Evolutionary conservation across 2,329 filamentous ascomycete species (phyloP), one percentile per base, ranked within the genome.

Genomic region (Bipolaris sorokiniana): DNA sequence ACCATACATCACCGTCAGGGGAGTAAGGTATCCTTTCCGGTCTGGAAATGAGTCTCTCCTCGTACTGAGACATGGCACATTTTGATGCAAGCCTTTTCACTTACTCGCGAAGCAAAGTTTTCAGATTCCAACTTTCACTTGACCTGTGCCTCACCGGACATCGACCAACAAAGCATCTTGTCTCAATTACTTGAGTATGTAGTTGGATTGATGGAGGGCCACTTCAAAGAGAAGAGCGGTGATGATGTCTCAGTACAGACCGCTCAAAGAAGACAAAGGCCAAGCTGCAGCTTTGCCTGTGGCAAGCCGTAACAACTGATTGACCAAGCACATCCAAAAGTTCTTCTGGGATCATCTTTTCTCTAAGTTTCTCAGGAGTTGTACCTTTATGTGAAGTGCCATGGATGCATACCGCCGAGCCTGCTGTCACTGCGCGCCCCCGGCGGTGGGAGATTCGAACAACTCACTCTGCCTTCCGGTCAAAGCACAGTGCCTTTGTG

Each of bases 381-480:
- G 56, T 36, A 44, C 51, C 18, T 36, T 53, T 42, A 63, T 65
- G 59, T 58, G 50, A 34, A 48, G 22, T 31, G 40, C 40, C 56
- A 56, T 58, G 40, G 49, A 48, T 56, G 51, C 51, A 58, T 46
- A 58, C 61, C 46, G 44, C 44, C 38, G 50, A 42, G 47, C 51
- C 56, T 59, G 48, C 61, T 61, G 60, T 63, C 58, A 59, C 63
- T 66, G 69, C 57, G 57, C 49, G 62, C 51, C 55, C 56, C 64
- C 67, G 65, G 68, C 67, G 70, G 71, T 71, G 67, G 67, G 50
- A 48, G 54, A 65, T 66, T 70, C 61, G 66, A 65, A 64, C 71
- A 72, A 61, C 66, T 63, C 69, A 71, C 51, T 50, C 36, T 46
- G 53, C 44, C 40, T 45, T 64, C 54, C 59, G 61, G 59, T 67